Base-by-base conservation (phyloP, 495 filamentous ascomycete genomes). In the Cetradonia linearis region DNA sequence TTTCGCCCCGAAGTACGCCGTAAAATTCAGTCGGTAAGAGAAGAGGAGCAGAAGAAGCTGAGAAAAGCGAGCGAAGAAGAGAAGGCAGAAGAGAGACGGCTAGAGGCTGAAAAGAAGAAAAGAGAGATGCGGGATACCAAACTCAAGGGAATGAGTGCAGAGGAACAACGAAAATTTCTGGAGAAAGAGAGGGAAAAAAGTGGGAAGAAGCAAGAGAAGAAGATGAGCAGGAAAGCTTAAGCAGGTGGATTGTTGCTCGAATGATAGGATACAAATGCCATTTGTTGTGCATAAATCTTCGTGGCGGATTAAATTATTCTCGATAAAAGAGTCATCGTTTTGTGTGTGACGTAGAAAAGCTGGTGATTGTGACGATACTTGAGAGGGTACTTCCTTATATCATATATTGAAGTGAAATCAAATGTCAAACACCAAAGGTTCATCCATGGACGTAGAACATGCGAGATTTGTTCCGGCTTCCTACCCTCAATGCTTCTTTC, bases 101-200 rank as follows among this genome's bases (percentile, higher is more conserved):
- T 81, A 8, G 83, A 89, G 66, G 80, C 82, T 20, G 93, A 96
- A 71, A 89, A 87, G 79, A 74, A 81, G 66, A 94, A 90, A 79
- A 96, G 94, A 78, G 83, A 90, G 67, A 90, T 95, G 79, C 79
- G 93, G n/a, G 93, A 98, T 68, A 78, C 81, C 54, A 78, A 84
- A 73, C 74, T 98, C 56, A 87, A 86, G 67, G 79, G 81, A 10
- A 82, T 98, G 77, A 89, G 82, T 63, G 91, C 92, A 23, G 91
- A 95, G 66, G 90, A 93, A 67, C 93, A 97, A 81, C 86, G 89
- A 75, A 95, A 92, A 77, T 96, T 85, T 70, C 76, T 98, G 56
- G 94, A 97, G 61, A 87, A 85, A 70, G 93, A 98, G 80, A 78
- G 80, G 64, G 86, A 93, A 70, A 88, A 87, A 79, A 88, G 87